A percentile compares a stretch with the other conserved stretches of the same genome.
Evolutionary conservation across 345 rosid species (phyloP).

Genomic region (Tarenaya hassleriana): DNA sequence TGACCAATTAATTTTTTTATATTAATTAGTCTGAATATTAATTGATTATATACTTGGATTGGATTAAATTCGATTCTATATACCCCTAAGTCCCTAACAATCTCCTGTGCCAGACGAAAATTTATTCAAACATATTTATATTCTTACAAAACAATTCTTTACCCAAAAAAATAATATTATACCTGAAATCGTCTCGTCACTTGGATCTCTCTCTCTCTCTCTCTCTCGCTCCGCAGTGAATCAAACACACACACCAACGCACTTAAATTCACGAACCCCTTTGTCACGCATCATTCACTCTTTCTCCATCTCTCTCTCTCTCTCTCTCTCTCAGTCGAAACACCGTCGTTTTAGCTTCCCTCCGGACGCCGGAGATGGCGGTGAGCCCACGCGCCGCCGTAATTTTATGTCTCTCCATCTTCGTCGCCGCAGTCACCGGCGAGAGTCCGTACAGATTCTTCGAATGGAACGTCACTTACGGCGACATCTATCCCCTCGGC

Average conservation of each 20-base stretch:
- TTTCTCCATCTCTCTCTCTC: constrained; percentile 11
- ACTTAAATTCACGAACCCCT: constrained; percentile 18
- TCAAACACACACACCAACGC: constrained; percentile 5
- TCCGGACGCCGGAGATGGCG: not conserved
- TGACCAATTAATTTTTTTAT: no score
- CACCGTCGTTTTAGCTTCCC: constrained; percentile 4
- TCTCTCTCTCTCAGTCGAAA: constrained; percentile 6
- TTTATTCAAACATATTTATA: no score
- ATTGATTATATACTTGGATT: no score
- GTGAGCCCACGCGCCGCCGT: constrained; percentile 18
- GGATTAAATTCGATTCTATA: no score
- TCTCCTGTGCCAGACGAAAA: no score
- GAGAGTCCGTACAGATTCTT: constrained; percentile 71
- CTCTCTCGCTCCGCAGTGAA: not conserved
- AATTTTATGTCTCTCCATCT: constrained; percentile 22
- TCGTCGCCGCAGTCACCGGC: constrained; percentile 26
- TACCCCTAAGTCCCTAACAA: no score
- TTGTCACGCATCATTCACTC: not conserved
- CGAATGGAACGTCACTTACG: constrained; percentile 80
- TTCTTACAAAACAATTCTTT: no score
- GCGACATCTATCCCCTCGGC: constrained; percentile 71
- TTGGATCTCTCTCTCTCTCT: no score
- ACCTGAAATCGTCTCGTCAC: no score
- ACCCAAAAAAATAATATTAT: no score
- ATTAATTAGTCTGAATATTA: no score